A percentile compares a stretch with the other conserved stretches of the same genome.
phyloP scores from a whole-genome alignment of 768 basidiomycete genomes.

The Lactarius sanguifluus region DNA sequence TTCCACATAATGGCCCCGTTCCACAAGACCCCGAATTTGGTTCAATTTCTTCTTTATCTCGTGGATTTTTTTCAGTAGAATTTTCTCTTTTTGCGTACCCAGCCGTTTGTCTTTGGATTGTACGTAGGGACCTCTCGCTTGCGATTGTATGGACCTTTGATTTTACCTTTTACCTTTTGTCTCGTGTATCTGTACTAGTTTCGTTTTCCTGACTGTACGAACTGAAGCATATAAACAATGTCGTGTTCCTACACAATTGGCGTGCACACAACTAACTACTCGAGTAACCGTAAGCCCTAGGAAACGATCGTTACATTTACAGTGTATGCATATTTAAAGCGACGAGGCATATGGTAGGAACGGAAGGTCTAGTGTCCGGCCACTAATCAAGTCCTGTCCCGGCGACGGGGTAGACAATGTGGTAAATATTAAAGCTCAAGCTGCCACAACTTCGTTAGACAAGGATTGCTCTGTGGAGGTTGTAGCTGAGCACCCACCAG shows the following conservation, averaged over 20 bases:
- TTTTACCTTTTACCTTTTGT: not conserved
- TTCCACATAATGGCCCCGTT: not conserved
- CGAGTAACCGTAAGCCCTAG: not conserved
- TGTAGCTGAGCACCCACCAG: constrained; percentile 56
- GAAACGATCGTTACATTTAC: constrained; percentile 1
- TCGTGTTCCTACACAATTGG: constrained; percentile 1
- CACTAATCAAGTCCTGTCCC: constrained; percentile 12
- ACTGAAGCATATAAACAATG: not conserved
- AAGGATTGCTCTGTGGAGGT: not conserved
- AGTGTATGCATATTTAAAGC: constrained; percentile 3
- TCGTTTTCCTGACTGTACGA: not conserved
- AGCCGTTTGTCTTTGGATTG: not conserved
- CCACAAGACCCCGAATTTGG: not conserved
- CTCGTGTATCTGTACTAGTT: not conserved
- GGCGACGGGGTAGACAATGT: constrained; percentile 45
- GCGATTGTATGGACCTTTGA: constrained; percentile 13
- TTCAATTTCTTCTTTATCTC: not conserved
- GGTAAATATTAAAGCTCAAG: constrained; percentile 77
- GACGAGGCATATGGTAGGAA: not conserved
- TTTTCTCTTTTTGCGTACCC: not conserved
- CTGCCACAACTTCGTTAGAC: constrained; percentile 41
- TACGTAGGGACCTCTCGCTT: constrained; percentile 1
- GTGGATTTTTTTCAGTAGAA: not conserved
- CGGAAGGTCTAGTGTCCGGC: not conserved
- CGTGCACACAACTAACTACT: not conserved